Percentiles rank a stretch among this genome's conserved stretches.
These are phyloP conservation scores for Pseudopithomyces chartarum DNA, from an alignment of 2,329 filamentous ascomycete species.

Conservation along the genomic window DNA sequence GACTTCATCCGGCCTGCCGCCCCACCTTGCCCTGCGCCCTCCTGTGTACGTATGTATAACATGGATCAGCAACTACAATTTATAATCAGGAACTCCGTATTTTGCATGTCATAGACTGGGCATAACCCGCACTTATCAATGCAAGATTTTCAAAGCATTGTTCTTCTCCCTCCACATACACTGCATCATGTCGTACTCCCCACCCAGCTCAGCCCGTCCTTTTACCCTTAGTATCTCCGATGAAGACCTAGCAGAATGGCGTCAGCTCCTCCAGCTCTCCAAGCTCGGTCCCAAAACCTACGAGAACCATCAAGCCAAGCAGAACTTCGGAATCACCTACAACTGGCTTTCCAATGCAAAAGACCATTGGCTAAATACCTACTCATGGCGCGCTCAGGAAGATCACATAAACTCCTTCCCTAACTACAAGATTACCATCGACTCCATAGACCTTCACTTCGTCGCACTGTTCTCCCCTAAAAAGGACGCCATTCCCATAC, in stretches of 20 bases:
- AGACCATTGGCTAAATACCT: constrained; percentile 44
- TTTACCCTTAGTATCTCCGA: constrained; percentile 42
- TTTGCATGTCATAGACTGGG: no score
- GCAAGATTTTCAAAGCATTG: no score
- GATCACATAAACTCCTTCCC: constrained; percentile 57
- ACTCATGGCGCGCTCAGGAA: constrained; percentile 46
- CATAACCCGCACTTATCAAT: no score
- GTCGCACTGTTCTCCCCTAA: constrained; percentile 60
- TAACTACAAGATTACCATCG: constrained; percentile 55
- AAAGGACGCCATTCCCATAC: constrained; percentile 57
- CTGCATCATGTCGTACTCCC: constrained; percentile 38
- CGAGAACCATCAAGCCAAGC: constrained; percentile 32
- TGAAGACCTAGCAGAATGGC: constrained; percentile 39
- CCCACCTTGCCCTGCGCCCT: no score
- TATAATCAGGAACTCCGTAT: no score
- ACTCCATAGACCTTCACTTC: constrained; percentile 58
- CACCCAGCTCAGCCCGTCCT: constrained; percentile 33
- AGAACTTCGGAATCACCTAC: constrained; percentile 35
- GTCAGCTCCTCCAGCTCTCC: constrained; percentile 42
- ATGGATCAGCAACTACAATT: no score
- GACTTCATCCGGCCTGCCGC: no score
- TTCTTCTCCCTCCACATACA: no score
- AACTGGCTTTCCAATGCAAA: constrained; percentile 44
- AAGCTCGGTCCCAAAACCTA: constrained; percentile 39
- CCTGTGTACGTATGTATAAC: no score